Base-by-base conservation (phyloP, 208 protist genomes). In the Acanthamoeba healyi region DNA sequence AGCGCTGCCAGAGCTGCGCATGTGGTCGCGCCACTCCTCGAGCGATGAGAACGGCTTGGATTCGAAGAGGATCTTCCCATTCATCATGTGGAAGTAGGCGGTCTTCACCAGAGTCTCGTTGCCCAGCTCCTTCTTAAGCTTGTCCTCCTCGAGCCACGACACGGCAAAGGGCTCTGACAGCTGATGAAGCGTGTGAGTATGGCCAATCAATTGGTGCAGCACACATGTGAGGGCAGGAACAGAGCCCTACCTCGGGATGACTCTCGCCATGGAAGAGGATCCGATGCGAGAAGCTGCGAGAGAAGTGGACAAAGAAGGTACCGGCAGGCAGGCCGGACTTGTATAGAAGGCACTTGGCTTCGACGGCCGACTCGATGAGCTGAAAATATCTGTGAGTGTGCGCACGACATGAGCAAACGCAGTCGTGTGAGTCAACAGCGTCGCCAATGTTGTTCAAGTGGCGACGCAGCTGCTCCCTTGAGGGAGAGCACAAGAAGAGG, bases 301-400 rank as follows among this genome's bases (percentile, higher is more conserved):
- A 82, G 40, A 82, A 82, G 40, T 82, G 72, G 2, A 82, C n/a
- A 24, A 82, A 51, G 72, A 82, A 82, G 19, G 72, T 82, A 10
- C 72, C 72, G 7, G 40, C 7, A 1, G 34, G 40, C 4, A 82
- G 72, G 19, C 24, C 72, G 4, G 72, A 44, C 10, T 44, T 54
- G 40, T 51, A 49, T 9, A 90, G 34, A 24, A 61, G 32, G 82
- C 40, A 58, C 26, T 90, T 90, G 32, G 82, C 82, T 65, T 90
- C 56, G 5, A 90, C 24, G 4, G 14, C 82, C 12, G 82, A 70
- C 29, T 90, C 82, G 40, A 90, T 17, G 54, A 90, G 29, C 22
- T 90, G 82, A 24, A 90, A 90, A 58, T 90, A 67, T 40, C 82
- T 90, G 82, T 10, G n/a, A n/a, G n/a, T n/a, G n/a, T n/a, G n/a